Conservation (phyloP, 148 eudicot species). For the Drosera capensis region DNA sequence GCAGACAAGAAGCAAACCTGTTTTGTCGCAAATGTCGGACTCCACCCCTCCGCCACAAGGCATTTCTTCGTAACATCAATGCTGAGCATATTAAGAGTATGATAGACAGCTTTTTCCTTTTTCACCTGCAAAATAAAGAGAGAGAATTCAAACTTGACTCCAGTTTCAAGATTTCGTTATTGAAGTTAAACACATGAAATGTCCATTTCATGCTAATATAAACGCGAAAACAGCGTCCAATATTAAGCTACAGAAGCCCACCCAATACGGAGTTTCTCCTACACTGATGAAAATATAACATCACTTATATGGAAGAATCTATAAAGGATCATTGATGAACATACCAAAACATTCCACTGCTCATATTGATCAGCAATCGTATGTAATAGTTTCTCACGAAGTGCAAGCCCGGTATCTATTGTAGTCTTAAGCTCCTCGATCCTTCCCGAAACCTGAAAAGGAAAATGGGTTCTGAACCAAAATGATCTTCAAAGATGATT, state of each 20-base stretch:
- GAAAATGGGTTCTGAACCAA: background rate
- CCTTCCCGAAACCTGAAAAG: slow-evolving; percentile 62
- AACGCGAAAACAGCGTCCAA: no score
- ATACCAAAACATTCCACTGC: slow-evolving; percentile 74
- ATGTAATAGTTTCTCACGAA: slow-evolving; percentile 57
- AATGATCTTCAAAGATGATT: no score
- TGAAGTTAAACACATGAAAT: no score
- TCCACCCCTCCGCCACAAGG: slow-evolving; percentile 98
- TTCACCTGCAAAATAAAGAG: slow-evolving; percentile 37
- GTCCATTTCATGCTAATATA: no score
- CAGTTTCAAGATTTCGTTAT: no score
- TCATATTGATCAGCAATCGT: slow-evolving; percentile 73
- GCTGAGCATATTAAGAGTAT: slow-evolving; percentile 94
- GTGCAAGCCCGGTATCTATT: slow-evolving; percentile 65
- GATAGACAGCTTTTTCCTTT: slow-evolving; percentile 83
- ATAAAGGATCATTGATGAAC: slow-evolving; percentile 8
- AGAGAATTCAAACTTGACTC: no score
- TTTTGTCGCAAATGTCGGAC: slow-evolving; percentile 82
- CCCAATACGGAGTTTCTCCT: no score
- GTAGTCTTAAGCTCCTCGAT: slow-evolving; percentile 76
- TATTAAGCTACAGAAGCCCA: no score
- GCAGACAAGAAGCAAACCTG: no score
- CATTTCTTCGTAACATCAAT: slow-evolving; percentile 96
- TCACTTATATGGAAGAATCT: background rate
- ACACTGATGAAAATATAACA: no score